Base-by-base conservation (phyloP, 2,329 filamentous ascomycete genomes). In the Pseudogymnoascus sp. region DNA sequence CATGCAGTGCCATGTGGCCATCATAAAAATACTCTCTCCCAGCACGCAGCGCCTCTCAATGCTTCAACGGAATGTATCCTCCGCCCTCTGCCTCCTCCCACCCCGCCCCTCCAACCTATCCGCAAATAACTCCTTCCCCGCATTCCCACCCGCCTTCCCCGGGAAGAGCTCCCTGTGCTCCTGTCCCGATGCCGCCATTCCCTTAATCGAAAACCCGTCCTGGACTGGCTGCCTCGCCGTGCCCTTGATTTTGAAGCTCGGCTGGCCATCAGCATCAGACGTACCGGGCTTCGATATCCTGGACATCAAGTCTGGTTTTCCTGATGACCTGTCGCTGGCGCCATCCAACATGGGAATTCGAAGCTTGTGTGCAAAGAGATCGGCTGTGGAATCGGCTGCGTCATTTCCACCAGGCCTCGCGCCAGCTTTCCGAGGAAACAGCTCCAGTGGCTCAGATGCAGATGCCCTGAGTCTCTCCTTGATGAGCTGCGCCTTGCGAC, bases 51-150 rank as follows among this genome's bases (percentile, higher is more conserved):
- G 6, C 42, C 39, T 8, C 60, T 82, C 74, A 91, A 66, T 81
- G 79, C 8, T 59, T 82, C 74, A 91, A 66, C 81, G 79, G 72
- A 91, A 93, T 67, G 89, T 78, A 75, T 93, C 89, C 69, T 90
- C 87, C 0, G 89, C 89, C 71, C 80, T 86, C 69, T 87, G 84
- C 67, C 89, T 82, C 66, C 79, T 80, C 64, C 80, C 79, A 12
- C 82, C 80, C 66, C 85, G 79, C 1, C 83, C 83, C 62, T 84
- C 81, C 26, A 85, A 71, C 66, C 78, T 85, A 65, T 85, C 82
- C 1, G 81, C 80, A 69, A 91, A 89, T 14, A 91, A 74, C 71
- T 92, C 89, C 74, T 89, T 91, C 60, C 84, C 85, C 1, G 81
- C 75, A 71, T 90, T 90, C 67, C 67, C 73, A 26, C 78, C 79